Percentiles rank a stretch among this genome's conserved stretches.
Conservation (phyloP, 164 flowering plant species). For the Cinnamomum chago region DNA sequence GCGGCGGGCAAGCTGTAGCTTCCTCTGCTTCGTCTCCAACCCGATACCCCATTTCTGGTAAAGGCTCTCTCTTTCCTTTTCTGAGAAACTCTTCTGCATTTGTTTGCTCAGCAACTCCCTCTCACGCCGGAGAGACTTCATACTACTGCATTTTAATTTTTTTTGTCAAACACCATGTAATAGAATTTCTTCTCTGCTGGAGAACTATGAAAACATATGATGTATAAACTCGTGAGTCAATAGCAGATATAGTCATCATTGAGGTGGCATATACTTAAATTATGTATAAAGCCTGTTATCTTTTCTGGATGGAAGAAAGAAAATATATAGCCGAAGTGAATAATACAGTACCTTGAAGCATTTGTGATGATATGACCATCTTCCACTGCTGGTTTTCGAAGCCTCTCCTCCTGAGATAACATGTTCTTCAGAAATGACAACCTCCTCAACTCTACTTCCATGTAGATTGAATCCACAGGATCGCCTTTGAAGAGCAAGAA, state of each 20-base stretch:
- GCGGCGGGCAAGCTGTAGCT: constrained; percentile 49
- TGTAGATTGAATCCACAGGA: constrained; percentile 69
- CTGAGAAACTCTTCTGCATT: constrained; percentile 56
- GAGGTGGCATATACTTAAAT: not conserved
- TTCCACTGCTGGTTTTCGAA: constrained; percentile 13
- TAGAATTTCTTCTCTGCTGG: not conserved
- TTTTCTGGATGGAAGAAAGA: not conserved
- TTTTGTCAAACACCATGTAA: not conserved
- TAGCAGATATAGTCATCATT: not conserved
- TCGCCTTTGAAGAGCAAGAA: constrained; percentile 88
- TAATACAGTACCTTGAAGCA: constrained; percentile 50
- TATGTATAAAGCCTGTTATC: not conserved
- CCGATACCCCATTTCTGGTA: constrained; percentile 73
- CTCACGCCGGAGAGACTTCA: constrained; percentile 57
- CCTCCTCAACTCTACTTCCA: constrained; percentile 89
- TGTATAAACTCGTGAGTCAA: not conserved
- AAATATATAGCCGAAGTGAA: not conserved
- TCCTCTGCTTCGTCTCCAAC: constrained; percentile 55
- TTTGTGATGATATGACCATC: constrained; percentile 29
- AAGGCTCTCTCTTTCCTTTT: constrained; percentile 49
- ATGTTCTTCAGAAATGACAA: constrained; percentile 52
- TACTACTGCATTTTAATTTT: constrained; percentile 36
- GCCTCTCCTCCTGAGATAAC: constrained; percentile 34
- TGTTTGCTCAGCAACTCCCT: constrained; percentile 51
- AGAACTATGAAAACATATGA: not conserved